phyloP scores from a whole-genome alignment of 495 filamentous ascomycete species.

The Diplogelasinospora grovesii region DNA sequence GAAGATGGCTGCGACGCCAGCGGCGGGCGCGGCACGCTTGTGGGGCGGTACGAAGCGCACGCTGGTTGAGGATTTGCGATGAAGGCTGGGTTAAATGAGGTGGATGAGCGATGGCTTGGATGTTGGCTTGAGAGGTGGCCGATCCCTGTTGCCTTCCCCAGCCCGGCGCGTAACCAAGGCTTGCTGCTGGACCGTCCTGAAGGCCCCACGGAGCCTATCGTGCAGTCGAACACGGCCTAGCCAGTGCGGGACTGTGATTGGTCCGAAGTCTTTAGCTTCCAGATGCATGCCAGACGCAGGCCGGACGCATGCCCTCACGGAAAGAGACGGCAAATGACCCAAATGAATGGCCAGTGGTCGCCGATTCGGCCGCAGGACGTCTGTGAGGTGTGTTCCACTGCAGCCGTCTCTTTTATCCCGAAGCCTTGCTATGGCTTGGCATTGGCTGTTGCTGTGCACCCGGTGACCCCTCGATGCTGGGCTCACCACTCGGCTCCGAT shows the following conservation, averaged over 20 bases:
- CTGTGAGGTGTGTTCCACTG: constrained; percentile 29
- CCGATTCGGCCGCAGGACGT: constrained; percentile 34
- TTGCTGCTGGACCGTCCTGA: constrained; percentile 34
- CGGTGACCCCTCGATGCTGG: constrained; percentile 9
- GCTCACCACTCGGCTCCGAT: too few relatives aligned
- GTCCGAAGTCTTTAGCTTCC: constrained; percentile 14
- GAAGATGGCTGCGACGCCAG: neutral
- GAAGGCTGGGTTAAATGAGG: constrained; percentile 16
- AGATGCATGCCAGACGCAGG: constrained; percentile 18
- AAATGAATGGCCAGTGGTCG: too few relatives aligned
- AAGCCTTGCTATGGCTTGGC: constrained; percentile 18
- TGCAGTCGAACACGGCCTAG: constrained; percentile 38
- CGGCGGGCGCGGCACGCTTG: constrained; percentile 16
- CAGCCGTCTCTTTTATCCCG: constrained; percentile 24
- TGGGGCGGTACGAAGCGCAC: constrained; percentile 32
- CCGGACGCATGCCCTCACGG: constrained; percentile 7
- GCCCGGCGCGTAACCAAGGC: constrained; percentile 46
- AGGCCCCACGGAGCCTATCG: constrained; percentile 29
- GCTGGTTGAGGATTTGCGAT: constrained; percentile 16
- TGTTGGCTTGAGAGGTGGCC: constrained; percentile 15
- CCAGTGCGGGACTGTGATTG: constrained; percentile 33
- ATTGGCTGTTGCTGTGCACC: constrained; percentile 22
- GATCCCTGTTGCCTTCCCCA: constrained; percentile 34
- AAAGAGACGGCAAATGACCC: too few relatives aligned
- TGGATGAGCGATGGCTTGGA: constrained; percentile 22